Evolutionary conservation across 2,329 filamentous ascomycete species (phyloP), one percentile per base, ranked within the genome.

Genomic region (Davidsoniella neocaledoniae): DNA sequence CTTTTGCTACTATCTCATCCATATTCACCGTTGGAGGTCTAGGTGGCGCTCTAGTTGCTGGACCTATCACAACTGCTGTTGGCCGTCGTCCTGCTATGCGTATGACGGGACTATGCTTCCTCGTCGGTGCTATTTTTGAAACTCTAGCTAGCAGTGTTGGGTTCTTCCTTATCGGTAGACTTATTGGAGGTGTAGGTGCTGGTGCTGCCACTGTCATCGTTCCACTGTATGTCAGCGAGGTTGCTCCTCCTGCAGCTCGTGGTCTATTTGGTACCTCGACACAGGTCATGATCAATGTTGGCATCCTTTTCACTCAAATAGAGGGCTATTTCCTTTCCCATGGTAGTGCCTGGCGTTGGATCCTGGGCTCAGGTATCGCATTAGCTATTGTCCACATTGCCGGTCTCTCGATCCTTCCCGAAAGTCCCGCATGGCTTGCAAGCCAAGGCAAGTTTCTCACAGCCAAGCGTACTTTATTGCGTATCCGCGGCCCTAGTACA

Each of bases 181-280:
- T 94, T 19, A 61, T 96, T 12, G 81, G 84, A 7, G 91, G 91
- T 9, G 62, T 94, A 1, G 88, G 85, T 5, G 87, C 87, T 5
- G 91, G 91, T 19, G 86, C 87, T 2, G 78, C 87, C 1, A 90
- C 91, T 2, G 91, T 98, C 17, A 85, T 95, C 36, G 87, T 93
- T 2, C 91, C 91, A 0, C 76, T 98, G 17, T 98, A 94, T 68
- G 86, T 98, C 57, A 88, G 86, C 43, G 91, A 98, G 64, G 76
- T 95, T 23, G 81, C 88, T 0, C 91, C 90, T 3, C 77, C 77
- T 0, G 67, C 71, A 14, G 75, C 81, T 56, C 77, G 80, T 49
- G 88, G 87, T 4, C 77, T 94, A 55, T 96, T 94, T 60, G 78
- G 78, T 10, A 72, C 76, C 50, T 82, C 93, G 64, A 96, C 91